A percentile compares a stretch with the other conserved stretches of the same genome.
Conservation (phyloP, 2,329 filamentous ascomycete species). For the Hymenoscyphus repandus region DNA sequence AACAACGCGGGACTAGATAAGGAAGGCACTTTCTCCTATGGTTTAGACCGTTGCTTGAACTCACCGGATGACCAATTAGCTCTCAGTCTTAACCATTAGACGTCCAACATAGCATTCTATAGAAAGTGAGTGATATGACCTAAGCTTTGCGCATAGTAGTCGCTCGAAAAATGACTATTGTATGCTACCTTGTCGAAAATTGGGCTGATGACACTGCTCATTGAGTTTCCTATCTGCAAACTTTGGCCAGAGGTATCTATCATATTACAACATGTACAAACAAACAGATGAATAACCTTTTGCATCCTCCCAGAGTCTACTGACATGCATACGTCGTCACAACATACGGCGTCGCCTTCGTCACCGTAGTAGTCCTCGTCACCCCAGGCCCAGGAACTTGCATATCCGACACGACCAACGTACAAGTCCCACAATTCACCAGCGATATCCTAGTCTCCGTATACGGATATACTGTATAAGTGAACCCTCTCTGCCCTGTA, state of each 20-base stretch:
- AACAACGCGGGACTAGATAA: no score
- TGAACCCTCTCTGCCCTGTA: constrained; percentile 3
- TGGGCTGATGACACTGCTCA: no score
- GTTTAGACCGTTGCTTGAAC: no score
- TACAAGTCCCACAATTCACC: constrained; percentile 13
- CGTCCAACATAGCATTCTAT: no score
- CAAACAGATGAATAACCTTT: not conserved
- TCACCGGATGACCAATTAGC: no score
- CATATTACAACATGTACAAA: not conserved
- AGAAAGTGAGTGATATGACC: no score
- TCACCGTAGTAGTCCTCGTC: constrained; percentile 11
- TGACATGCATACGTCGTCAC: constrained; percentile 10
- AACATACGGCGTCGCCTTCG: not conserved
- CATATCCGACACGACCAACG: constrained; percentile 6
- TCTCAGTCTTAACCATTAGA: no score
- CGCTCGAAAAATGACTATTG: no score
- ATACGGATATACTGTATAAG: constrained; percentile 8
- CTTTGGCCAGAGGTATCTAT: not conserved
- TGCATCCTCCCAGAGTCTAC: not conserved
- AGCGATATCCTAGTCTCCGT: constrained; percentile 9
- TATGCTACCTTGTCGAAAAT: no score
- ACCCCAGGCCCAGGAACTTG: constrained; percentile 10
- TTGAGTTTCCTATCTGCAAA: not conserved
- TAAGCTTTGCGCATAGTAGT: no score
- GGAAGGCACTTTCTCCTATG: no score